Evolutionary conservation across 2,329 filamentous ascomycete species (phyloP), one percentile per base, ranked within the genome.

Genomic region (Cryphonectria naterciae): DNA sequence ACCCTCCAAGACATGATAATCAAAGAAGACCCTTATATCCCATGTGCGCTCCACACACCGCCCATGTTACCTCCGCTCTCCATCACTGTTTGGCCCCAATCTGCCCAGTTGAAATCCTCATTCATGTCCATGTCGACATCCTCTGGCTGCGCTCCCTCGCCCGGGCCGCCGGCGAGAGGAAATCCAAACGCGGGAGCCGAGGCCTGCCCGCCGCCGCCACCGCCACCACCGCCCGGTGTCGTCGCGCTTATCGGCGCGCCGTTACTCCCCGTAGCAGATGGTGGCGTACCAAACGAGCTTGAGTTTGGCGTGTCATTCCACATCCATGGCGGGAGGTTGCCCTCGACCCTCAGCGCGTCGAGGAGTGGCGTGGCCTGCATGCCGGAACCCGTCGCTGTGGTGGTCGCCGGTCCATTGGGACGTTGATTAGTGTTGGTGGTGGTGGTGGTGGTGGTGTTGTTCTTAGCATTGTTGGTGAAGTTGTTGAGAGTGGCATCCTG

Each of bases 301-400:
- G 70, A 66, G 32, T 72, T 65, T 5, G 49, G 25, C 72, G 81
- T 81, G 17, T 80, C 81, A 1, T 85, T 84, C 62, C 88, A 89
- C 74, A 88, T 81, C 74, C 88, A 89, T 64, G 87, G 86, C 7
- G 88, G 85, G 1, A 87, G 83, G 15, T 84, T 85, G 35, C 82
- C 83, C 3, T 82, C 81, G 32, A 74, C 81, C 1, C 80, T 87
- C 6, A 72, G 70, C n/a, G 85, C 86, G 4, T 88, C 74, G 6
- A 76, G 66, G 2, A 77, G 71, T 13, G 76, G 74, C 15, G 74
- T 74, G 58, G 67, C 52, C 46, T 70, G 64, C 71, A 68, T 58
- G 39, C 65, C 19, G 15, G 71, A 67, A 13, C 61, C 70, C 46
- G 61, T 63, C 37, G 67, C 52, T 19, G 65, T 56, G 56, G 54